Evolutionary conservation across 2,329 filamentous ascomycete genomes (phyloP).

Genomic region (Neofusicoccum umdonicola): DNA sequence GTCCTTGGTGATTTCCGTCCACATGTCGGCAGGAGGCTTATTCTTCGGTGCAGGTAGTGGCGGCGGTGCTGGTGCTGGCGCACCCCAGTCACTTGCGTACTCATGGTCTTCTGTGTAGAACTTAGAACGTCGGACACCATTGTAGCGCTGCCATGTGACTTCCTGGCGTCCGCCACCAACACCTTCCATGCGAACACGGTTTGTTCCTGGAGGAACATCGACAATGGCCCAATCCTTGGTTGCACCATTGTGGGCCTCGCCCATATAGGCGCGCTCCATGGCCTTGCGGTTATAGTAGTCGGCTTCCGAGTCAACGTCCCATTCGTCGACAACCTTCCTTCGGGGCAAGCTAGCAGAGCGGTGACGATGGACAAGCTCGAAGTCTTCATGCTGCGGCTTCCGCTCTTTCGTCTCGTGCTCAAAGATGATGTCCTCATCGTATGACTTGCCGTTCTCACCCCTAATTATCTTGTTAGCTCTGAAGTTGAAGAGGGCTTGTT

Average conservation of each 20-base stretch:
- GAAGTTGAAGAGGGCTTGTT: not conserved
- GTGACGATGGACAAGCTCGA: constrained; percentile 31
- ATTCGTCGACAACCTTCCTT: constrained; percentile 47
- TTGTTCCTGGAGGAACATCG: constrained; percentile 80
- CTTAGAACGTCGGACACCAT: constrained; percentile 70
- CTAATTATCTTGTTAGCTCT: not conserved
- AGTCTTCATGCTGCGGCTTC: constrained; percentile 24
- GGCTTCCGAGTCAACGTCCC: constrained; percentile 53
- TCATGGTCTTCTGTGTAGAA: constrained; percentile 67
- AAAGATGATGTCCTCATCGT: constrained; percentile 67
- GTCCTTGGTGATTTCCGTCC: constrained; percentile 97
- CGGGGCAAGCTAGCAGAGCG: constrained; percentile 46
- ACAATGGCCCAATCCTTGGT: constrained; percentile 78
- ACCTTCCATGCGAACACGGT: constrained; percentile 79
- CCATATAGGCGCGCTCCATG: constrained; percentile 65
- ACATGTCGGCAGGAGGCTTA: constrained; percentile 59
- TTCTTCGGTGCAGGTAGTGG: constrained; percentile 25
- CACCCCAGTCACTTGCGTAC: constrained; percentile 45
- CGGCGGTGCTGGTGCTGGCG: constrained; percentile 23
- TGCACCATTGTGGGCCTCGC: constrained; percentile 71
- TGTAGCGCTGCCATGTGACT: constrained; percentile 76
- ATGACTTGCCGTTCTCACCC: constrained; percentile 40
- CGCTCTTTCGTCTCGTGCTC: constrained; percentile 49
- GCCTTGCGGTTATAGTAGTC: constrained; percentile 67
- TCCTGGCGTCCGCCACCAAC: constrained; percentile 72